Base-by-base conservation (phyloP, 2,329 filamentous ascomycete species). In the Clonostachys rhizophaga region DNA sequence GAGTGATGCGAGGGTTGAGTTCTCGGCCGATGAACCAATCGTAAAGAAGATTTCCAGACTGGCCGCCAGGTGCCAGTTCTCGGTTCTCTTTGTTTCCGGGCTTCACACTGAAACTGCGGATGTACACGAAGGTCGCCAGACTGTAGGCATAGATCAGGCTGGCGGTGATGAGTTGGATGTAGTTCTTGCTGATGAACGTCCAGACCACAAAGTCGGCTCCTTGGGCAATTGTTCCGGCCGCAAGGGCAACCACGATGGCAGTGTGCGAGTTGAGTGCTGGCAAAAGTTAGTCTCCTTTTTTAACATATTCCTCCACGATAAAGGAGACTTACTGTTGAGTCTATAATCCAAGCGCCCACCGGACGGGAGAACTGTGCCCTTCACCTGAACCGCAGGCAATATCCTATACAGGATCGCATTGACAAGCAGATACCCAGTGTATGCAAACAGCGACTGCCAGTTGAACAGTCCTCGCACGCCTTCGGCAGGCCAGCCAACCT, bases 21-120 rank as follows among this genome's bases (percentile, higher is more conserved):
- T 97, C 92, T 30, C 92, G 88, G 17, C 92, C 92, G 54, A 97
- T 96, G 70, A 91, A 97, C 83, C 90, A 97, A 68, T 97, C 92
- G 65, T 97, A 96, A 36, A 96, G 68, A 52, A 90, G 71, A 66
- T 95, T 96, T 49, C 91, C 91, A 2, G 83, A 84, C 60, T 87
- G 81, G 14, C 91, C 91, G 40, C 91, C 91, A 2, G 82, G 81
- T 1, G 91, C 91, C 8, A 97, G 78, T 63, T 94, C 85, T 39
- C 91, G 87, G 52, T 79, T 72, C 43, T 86, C 76, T 12, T 78
- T 72, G 63, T 95, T 89, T 40, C 81, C 83, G n/a, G 82, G 69
- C 63, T 88, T 87, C 53, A 96, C 87, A 46, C 78, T 77, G 71
- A 96, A 96, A 62, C 89, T 95, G 56, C 78, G 78, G 47, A 89